Conservation (phyloP, 2,329 filamentous ascomycete genomes). For the Claviceps maximensis region DNA sequence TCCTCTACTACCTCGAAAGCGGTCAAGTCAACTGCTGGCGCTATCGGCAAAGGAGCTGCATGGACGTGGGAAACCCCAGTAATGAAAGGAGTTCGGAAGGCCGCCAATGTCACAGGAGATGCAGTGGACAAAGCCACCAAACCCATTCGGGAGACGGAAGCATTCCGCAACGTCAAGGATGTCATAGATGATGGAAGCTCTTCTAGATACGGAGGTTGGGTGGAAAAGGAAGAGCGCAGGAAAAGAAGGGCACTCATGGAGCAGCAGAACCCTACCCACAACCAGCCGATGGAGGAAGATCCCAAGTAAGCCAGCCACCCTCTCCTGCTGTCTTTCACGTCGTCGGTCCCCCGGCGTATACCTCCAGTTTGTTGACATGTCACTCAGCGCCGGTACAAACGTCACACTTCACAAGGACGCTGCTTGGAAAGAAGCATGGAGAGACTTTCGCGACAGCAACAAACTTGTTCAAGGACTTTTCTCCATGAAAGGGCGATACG, state of each 20-base stretch:
- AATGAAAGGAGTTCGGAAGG: conserved; percentile 80
- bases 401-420: conserved; percentile 94
- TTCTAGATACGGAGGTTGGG: conserved; percentile 89
- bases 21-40: conserved; percentile 73
- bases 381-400: conserved; percentile 72
- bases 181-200: conserved; percentile 96
- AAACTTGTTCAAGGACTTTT: conserved; percentile 82
- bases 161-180: conserved; percentile 87
- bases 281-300: conserved; percentile 63
- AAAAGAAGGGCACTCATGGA: conserved; percentile 64
- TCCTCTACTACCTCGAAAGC: conserved; percentile 65
- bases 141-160: conserved; percentile 86
- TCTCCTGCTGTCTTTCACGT: conserved; percentile 22
- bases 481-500: conserved; percentile 72
- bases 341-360: neutral
- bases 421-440: conserved; percentile 97
- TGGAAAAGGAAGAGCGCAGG: conserved; percentile 87
- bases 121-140: conserved; percentile 90
- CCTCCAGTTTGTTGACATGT: neutral
- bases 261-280: conserved; percentile 38
- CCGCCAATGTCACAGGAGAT: conserved; percentile 72
- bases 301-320: conserved; percentile 61
- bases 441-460: conserved; percentile 82
- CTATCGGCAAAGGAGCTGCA: conserved; percentile 76
- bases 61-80: conserved; percentile 97